Conservation (phyloP, 2,329 filamentous ascomycete genomes). For the Clonostachys rhizophaga region DNA sequence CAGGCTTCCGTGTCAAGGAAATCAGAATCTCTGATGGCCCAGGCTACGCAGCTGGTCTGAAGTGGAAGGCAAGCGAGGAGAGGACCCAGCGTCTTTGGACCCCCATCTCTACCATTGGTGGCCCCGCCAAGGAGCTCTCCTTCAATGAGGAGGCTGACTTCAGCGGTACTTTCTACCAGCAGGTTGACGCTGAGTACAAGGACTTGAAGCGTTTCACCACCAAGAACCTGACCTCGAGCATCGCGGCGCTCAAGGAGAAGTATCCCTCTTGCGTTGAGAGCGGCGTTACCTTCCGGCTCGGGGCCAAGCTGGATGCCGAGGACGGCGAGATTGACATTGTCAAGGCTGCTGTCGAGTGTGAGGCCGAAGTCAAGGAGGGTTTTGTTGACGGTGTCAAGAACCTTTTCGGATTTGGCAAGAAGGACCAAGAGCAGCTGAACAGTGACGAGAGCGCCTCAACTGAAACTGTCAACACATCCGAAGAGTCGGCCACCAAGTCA, state of each 20-base stretch:
- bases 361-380: slow-evolving; percentile 73
- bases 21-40: slow-evolving; percentile 79
- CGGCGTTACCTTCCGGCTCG: slow-evolving; percentile 77
- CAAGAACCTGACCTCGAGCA: slow-evolving; percentile 79
- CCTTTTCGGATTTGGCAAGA: slow-evolving; percentile 89
- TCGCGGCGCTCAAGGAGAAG: slow-evolving; percentile 73
- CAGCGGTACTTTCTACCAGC: slow-evolving; percentile 73
- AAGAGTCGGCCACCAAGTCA: slow-evolving; percentile 32
- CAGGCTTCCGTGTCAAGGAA: slow-evolving; percentile 96
- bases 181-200: slow-evolving; percentile 53
- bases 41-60: slow-evolving; percentile 69
- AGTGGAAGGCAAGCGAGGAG: slow-evolving; percentile 69
- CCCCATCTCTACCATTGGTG: slow-evolving; percentile 68
- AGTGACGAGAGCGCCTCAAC: slow-evolving; percentile 46
- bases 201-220: slow-evolving; percentile 66
- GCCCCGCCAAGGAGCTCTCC: slow-evolving; percentile 75
- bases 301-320: slow-evolving; percentile 64
- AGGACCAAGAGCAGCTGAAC: slow-evolving; percentile 72
- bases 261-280: slow-evolving; percentile 67
- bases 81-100: slow-evolving; percentile 82
- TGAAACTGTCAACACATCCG: slow-evolving; percentile 28
- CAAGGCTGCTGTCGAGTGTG: slow-evolving; percentile 78
- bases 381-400: slow-evolving; percentile 95
- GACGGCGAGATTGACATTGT: slow-evolving; percentile 77
- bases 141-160: slow-evolving; percentile 84